Conservation (phyloP, 2,329 filamentous ascomycete genomes). For the Hirsutella thompsonii region DNA sequence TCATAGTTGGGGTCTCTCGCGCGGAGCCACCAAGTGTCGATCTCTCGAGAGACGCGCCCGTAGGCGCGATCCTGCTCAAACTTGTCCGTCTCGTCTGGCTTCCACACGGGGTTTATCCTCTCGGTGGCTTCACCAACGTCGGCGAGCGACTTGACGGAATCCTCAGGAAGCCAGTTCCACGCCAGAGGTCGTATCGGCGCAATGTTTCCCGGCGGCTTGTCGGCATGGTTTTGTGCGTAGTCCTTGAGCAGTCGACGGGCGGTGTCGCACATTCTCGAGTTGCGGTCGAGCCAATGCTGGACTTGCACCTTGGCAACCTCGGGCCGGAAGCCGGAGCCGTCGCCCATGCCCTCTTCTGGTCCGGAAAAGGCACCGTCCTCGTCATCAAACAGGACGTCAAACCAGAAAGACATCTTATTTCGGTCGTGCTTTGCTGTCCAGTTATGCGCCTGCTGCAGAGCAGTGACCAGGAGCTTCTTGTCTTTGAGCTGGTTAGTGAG, state of each 20-base stretch:
- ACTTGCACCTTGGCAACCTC: slow-evolving; percentile 47
- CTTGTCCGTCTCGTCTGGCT: slow-evolving; percentile 39
- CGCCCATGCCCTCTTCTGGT: slow-evolving; percentile 37
- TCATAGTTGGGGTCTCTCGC: slow-evolving; percentile 48
- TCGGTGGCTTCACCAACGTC: slow-evolving; percentile 24
- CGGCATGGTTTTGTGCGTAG: slow-evolving; percentile 36
- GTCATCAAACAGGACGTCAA: slow-evolving; percentile 51
- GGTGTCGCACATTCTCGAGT: slow-evolving; percentile 44
- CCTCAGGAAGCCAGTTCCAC: slow-evolving; percentile 41
- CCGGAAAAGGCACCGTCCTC: slow-evolving; percentile 33
- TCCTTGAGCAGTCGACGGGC: slow-evolving; percentile 41
- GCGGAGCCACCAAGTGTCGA: slow-evolving; percentile 52
- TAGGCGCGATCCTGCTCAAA: slow-evolving; percentile 46
- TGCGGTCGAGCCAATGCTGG: slow-evolving; percentile 48
- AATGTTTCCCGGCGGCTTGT: slow-evolving; percentile 35
- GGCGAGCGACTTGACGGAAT: slow-evolving; percentile 14
- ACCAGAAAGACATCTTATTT: slow-evolving; percentile 60
- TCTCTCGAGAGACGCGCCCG: slow-evolving; percentile 48
- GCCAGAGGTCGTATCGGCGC: slow-evolving; percentile 36
- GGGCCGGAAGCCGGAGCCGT: slow-evolving; percentile 39
- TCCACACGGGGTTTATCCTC: slow-evolving; percentile 35
- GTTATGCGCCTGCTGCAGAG: slow-evolving; percentile 54
- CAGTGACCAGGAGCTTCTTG: slow-evolving; percentile 54
- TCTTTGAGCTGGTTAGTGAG: slow-evolving; percentile 23
- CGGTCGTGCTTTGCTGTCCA: slow-evolving; percentile 57